Conservation (phyloP, 352 stramenopile genomes). For the Globisporangium cylindrosporum region DNA sequence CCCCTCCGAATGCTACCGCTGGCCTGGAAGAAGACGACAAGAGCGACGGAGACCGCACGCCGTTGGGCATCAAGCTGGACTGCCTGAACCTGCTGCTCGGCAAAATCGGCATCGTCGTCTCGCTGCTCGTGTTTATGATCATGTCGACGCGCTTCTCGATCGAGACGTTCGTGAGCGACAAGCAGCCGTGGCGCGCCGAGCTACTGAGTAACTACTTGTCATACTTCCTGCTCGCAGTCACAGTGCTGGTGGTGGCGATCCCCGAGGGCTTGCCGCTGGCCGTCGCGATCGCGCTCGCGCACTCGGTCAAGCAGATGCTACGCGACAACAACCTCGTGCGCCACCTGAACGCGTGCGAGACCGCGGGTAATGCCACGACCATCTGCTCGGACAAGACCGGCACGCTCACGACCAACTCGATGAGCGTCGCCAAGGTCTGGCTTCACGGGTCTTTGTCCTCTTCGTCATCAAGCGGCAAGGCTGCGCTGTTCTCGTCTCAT, state of each 20-base stretch:
- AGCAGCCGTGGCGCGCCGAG: constrained; percentile 31
- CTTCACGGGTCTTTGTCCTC: constrained; percentile 17
- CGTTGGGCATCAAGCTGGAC: constrained; percentile 80
- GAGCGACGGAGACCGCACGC: constrained; percentile 15
- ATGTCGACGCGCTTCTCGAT: constrained; percentile 53
- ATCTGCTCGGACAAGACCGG: constrained; percentile 97
- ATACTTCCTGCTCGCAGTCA: constrained; percentile 90
- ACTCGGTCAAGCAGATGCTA: constrained; percentile 94
- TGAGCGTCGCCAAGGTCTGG: constrained; percentile 90
- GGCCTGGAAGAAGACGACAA: neutral
- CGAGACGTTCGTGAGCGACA: constrained; percentile 52
- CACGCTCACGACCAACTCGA: constrained; percentile 95
- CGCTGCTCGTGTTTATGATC: constrained; percentile 60
- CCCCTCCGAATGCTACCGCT: neutral
- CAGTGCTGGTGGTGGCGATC: constrained; percentile 77
- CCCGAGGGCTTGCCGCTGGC: constrained; percentile 89
- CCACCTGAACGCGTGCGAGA: constrained; percentile 95
- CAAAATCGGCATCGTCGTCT: constrained; percentile 54
- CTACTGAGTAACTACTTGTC: constrained; percentile 55
- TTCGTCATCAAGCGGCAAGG: neutral
- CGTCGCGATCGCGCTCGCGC: constrained; percentile 87
- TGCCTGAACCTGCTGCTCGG: constrained; percentile 66
- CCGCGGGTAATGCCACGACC: constrained; percentile 95
- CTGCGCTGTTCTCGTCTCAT: neutral
- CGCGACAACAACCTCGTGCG: constrained; percentile 96